phyloP scores from a whole-genome alignment of 495 filamentous ascomycete genomes.

The Bombardia bombarda region DNA sequence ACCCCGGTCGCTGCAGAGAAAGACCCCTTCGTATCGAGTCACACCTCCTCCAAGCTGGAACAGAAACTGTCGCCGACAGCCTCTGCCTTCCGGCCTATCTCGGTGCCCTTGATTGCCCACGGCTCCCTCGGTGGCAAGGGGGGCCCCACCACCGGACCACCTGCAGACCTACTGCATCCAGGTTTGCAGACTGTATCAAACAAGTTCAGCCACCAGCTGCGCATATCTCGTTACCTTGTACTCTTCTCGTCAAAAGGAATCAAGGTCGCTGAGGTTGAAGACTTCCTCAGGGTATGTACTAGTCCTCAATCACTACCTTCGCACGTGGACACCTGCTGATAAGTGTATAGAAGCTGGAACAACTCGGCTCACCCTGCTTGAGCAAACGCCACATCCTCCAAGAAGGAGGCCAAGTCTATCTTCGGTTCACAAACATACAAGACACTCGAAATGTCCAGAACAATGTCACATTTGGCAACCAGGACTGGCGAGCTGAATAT shows the following conservation, averaged over 20 bases:
- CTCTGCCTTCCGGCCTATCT: slow-evolving; percentile 35
- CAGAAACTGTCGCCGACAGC: slow-evolving; percentile 45
- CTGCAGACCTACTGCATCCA: slow-evolving; percentile 3
- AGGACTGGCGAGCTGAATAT: slow-evolving; percentile 44
- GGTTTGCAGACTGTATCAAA: slow-evolving; percentile 4
- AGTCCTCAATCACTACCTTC: no score
- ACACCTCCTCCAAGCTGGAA: slow-evolving; percentile 18
- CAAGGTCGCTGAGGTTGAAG: slow-evolving; percentile 21
- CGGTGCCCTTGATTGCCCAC: slow-evolving; percentile 19
- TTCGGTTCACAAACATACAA: slow-evolving; percentile 50
- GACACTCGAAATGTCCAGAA: slow-evolving; percentile 44
- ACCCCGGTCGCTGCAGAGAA: slow-evolving; percentile 18
- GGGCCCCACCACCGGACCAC: not conserved
- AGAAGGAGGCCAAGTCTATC: slow-evolving; percentile 33
- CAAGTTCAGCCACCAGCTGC: slow-evolving; percentile 29
- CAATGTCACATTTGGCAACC: slow-evolving; percentile 32
- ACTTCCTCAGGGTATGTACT: slow-evolving; percentile 30
- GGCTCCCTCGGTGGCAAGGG: slow-evolving; percentile 15
- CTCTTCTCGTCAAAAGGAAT: slow-evolving; percentile 21
- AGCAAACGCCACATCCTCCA: slow-evolving; percentile 23
- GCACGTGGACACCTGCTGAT: not conserved
- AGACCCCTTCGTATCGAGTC: slow-evolving; percentile 35
- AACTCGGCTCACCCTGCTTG: slow-evolving; percentile 16
- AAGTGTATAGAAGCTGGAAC: slow-evolving; percentile 23
- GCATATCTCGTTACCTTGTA: slow-evolving; percentile 31